Conservation (phyloP, 495 filamentous ascomycete species). For the Penicillium lividum region DNA sequence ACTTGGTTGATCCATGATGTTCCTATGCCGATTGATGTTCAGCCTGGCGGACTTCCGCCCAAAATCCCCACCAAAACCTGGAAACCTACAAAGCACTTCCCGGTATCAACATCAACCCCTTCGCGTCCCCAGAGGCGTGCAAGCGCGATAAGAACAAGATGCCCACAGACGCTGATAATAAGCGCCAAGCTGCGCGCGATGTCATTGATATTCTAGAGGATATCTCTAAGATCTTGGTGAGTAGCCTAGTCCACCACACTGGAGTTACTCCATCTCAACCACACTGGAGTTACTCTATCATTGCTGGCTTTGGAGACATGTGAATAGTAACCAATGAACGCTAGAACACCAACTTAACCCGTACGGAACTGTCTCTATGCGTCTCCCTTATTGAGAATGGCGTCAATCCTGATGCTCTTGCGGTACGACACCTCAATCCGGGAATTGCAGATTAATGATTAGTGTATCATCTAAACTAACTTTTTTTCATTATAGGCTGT, state of each 20-base stretch:
- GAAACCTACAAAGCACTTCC: not conserved
- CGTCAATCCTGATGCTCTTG: slow-evolving; percentile 91
- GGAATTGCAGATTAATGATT: not conserved
- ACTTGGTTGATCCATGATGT: no score
- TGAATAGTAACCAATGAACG: not conserved
- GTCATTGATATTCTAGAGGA: slow-evolving; percentile 95
- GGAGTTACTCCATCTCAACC: not conserved
- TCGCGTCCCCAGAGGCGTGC: not conserved
- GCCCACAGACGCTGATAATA: slow-evolving; percentile 48
- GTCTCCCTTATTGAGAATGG: slow-evolving; percentile 97
- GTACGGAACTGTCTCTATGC: slow-evolving; percentile 86
- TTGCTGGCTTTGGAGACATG: no score
- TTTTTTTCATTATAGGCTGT: slow-evolving; percentile 54
- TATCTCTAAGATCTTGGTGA: slow-evolving; percentile 84
- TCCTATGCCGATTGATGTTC: not conserved
- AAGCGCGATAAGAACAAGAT: slow-evolving; percentile 10
- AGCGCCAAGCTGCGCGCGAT: slow-evolving; percentile 89
- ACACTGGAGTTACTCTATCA: not conserved
- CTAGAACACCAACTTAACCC: slow-evolving; percentile 90
- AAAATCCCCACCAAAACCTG: not conserved
- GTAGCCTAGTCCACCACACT: slow-evolving; percentile 14
- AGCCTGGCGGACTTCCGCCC: not conserved
- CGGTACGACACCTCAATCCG: slow-evolving; percentile 54
- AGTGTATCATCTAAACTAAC: not conserved
- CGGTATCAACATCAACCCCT: not conserved